phyloP scores from a whole-genome alignment of 805 yeast genomes.

The Candida peoriensis region DNA sequence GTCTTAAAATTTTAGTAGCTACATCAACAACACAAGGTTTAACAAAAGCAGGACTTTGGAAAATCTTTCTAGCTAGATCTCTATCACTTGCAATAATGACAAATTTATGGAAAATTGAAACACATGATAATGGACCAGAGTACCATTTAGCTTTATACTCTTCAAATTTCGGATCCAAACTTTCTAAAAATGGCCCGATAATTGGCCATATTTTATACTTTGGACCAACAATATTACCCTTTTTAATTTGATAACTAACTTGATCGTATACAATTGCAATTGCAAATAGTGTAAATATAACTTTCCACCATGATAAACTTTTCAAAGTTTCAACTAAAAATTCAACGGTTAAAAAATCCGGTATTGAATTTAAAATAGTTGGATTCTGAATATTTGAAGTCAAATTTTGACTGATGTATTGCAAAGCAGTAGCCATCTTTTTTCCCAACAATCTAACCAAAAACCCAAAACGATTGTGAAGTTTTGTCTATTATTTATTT shows the following conservation, averaged over 20 bases:
- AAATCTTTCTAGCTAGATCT: constrained; percentile 82
- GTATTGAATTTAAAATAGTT: too few species aligned
- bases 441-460: too few species aligned
- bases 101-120: constrained; percentile 95
- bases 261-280: constrained; percentile 62
- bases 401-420: too few species aligned
- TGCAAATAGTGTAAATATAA: constrained; percentile 41
- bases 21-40: constrained; percentile 99
- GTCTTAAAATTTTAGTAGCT: constrained; percentile 88
- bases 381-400: too few species aligned
- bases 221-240: constrained; percentile 92
- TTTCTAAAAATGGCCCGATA: constrained; percentile 93
- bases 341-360: too few species aligned
- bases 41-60: constrained; percentile 80
- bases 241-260: constrained; percentile 68
- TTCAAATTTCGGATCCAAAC: constrained; percentile 92
- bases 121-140: constrained; percentile 92
- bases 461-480: too few species aligned
- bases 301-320: constrained; percentile 48
- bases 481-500: too few species aligned
- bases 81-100: constrained; percentile 90
- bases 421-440: too few species aligned
- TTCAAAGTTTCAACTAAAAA: constrained; percentile 14
- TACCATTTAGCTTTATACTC: constrained; percentile 92
- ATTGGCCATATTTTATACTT: constrained; percentile 84